Percentiles rank a stretch among this genome's conserved stretches.
These are phyloP conservation scores for Metarhizium humberi DNA, from an alignment of 2,329 filamentous ascomycete species.

Conservation along the genomic window DNA sequence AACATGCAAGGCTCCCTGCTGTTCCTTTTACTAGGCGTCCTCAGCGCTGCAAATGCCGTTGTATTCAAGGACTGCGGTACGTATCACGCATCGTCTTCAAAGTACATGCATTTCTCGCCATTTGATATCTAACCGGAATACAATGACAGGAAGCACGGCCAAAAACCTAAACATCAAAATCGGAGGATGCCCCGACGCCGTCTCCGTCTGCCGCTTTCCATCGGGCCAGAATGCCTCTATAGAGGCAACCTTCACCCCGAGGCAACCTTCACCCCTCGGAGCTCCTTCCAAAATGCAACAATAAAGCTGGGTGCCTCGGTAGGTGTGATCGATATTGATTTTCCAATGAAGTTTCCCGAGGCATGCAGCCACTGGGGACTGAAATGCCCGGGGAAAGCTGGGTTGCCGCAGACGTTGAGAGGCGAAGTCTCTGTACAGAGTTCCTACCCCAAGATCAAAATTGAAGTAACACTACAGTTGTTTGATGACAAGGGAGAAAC, in stretches of 20 bases:
- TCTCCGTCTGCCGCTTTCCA: background rate
- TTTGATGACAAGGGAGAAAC: background rate
- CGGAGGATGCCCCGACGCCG: slow-evolving; percentile 4
- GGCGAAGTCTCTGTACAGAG: background rate
- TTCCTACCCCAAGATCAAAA: background rate
- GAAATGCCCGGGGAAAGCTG: background rate
- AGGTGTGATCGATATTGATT: background rate
- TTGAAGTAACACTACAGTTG: background rate
- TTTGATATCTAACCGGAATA: background rate
- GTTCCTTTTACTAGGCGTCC: background rate
- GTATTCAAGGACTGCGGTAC: slow-evolving; percentile 2
- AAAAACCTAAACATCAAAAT: slow-evolving; percentile 3
- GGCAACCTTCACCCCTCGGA: background rate
- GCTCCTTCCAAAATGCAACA: background rate
- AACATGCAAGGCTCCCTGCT: background rate
- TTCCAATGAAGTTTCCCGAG: background rate
- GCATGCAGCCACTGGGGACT: slow-evolving; percentile 5
- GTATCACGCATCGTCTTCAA: background rate
- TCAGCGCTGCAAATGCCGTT: background rate
- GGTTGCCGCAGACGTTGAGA: background rate
- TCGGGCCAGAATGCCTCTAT: background rate
- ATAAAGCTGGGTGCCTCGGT: background rate
- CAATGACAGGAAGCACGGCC: slow-evolving; percentile 1
- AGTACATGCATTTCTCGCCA: background rate
- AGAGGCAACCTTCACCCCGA: slow-evolving; percentile 1